Evolutionary conservation across 106 monocot genomes (phyloP).

Genomic region (Apostasia shenzhenica): DNA sequence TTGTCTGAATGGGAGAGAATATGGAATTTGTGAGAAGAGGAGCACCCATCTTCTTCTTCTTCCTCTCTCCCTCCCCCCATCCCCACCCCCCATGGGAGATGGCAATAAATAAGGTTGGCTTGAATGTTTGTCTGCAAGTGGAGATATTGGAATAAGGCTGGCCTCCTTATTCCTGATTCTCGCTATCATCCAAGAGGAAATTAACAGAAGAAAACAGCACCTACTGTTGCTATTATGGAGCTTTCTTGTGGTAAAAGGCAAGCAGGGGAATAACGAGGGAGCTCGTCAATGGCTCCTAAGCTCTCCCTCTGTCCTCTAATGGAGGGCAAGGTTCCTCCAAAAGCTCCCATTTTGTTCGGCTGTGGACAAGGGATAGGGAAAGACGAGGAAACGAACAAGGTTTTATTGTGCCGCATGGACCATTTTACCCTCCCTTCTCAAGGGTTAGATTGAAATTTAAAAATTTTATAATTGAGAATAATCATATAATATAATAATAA

Average conservation of each 20-base stretch:
- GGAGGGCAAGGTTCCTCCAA: neutral
- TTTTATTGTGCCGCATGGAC: too few relatives aligned
- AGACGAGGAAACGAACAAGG: too few relatives aligned
- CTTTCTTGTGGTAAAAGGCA: neutral
- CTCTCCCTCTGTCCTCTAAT: neutral
- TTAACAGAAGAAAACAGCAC: neutral
- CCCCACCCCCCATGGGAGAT: neutral
- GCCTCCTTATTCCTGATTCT: conserved; percentile 4
- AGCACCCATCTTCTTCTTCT: neutral
- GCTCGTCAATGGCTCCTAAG: too few relatives aligned
- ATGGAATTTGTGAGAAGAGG: neutral
- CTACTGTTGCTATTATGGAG: neutral
- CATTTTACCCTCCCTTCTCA: too few relatives aligned
- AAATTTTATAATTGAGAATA: too few relatives aligned
- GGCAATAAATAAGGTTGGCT: neutral
- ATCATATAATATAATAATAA: too few relatives aligned
- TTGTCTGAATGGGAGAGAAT: neutral
- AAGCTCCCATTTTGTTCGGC: neutral
- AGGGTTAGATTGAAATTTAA: too few relatives aligned
- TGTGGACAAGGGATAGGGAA: too few relatives aligned
- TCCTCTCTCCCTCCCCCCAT: neutral
- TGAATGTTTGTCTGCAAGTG: neutral
- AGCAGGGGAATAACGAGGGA: neutral
- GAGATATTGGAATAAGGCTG: neutral
- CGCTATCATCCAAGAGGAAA: neutral